A percentile compares a stretch with the other conserved stretches of the same genome.
phyloP scores from a whole-genome alignment of 2,329 filamentous ascomycete species.

The Sporothrix humicola region DNA sequence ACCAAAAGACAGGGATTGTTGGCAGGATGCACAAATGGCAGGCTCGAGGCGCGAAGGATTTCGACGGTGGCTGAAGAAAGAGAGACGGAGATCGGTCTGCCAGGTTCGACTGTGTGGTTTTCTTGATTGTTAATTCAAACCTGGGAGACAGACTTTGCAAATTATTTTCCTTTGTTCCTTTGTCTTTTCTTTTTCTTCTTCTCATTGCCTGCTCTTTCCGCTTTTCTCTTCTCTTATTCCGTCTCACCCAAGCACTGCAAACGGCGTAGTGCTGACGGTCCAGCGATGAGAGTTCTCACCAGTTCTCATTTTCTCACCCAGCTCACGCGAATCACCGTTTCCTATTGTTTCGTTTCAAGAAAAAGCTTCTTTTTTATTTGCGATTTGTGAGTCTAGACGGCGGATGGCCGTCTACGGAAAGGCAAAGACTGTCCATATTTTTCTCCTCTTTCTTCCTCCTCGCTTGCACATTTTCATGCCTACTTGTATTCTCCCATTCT shows the following conservation, averaged over 20 bases:
- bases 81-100: background rate
- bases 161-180: background rate
- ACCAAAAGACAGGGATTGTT: background rate
- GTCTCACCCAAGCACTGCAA: background rate
- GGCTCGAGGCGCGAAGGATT: background rate
- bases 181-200: background rate
- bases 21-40: background rate
- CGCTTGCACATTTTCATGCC: no score
- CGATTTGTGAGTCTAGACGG: no score
- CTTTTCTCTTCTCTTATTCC: background rate
- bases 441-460: background rate
- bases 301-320: background rate
- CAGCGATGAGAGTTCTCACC: constrained; percentile 20
- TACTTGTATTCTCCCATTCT: background rate
- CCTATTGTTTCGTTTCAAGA: no score
- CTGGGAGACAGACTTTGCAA: no score
- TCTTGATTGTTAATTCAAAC: no score
- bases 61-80: background rate
- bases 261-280: background rate
- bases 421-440: background rate
- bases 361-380: no score
- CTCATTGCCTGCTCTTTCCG: background rate
- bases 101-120: background rate
- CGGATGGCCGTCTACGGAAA: no score
- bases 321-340: no score